Evolutionary conservation across 148 eudicot genomes (phyloP), one percentile per base, ranked within the genome.

Genomic region (Camellia japonica): DNA sequence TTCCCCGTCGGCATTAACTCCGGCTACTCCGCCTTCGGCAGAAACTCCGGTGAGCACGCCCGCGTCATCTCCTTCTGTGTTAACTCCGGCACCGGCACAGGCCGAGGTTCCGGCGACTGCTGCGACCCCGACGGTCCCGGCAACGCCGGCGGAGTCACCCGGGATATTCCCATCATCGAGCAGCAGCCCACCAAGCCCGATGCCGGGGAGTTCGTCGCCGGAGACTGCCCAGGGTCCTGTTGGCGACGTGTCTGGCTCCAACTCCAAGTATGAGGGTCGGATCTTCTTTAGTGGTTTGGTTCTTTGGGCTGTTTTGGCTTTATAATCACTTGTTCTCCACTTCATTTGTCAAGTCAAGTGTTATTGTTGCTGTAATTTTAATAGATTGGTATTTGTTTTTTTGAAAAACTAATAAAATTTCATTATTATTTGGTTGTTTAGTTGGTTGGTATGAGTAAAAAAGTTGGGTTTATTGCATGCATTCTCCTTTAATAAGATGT

Each of bases 161-260:
- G 74, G 15, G 42, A 44, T 64, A 20, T 85, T 85, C 44, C 84
- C 87, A 10, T 73, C 84, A 7, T 74, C 63, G 30, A 23, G 30
- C 52, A 15, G 84, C 43, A 81, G 84, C 83, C 72, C 82, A 46
- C 78, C 87, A 5, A 76, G 75, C 43, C 77, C 82, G 55, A 2
- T 56, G 44, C 63, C 77, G 51, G 76, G 60, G 69, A 54, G 77
- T 71, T 60, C 49, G 3, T 68, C 82, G 0, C 85, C 85, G 71
- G 88, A 83, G 58, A 78, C 63, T n/a, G 72, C 88, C 3, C 79
- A 60, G 47, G 83, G 85, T 66, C 79, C 83, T 4, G 49, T 52
- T 13, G 77, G 68, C 6, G 88, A 86, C 71, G 68, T 71, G 15
- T 82, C 85, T 16, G 79, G 85, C 19, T 75, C 83, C 42, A 60